Conservation (phyloP, 805 yeast species). For the Yamadazyma nakazawae region DNA sequence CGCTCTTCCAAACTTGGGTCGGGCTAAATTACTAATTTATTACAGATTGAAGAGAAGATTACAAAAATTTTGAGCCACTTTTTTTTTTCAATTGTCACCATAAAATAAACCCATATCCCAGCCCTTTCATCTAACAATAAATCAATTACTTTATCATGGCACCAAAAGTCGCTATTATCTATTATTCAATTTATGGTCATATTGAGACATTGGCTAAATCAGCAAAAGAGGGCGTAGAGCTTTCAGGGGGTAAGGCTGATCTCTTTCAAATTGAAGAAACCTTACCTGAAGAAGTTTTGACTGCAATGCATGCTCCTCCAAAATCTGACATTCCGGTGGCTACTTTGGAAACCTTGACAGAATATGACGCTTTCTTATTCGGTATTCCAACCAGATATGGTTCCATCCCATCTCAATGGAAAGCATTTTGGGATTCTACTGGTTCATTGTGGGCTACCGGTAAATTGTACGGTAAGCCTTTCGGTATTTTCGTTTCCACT, state of each 20-base stretch:
- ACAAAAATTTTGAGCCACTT: not conserved
- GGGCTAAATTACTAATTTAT: not conserved
- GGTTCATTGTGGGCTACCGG: slow-evolving; percentile 77
- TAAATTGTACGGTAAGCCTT: slow-evolving; percentile 67
- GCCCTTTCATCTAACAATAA: not conserved
- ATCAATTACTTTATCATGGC: not conserved
- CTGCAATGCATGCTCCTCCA: slow-evolving; percentile 16
- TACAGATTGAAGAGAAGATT: not conserved
- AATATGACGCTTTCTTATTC: slow-evolving; percentile 72
- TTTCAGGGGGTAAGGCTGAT: slow-evolving; percentile 62
- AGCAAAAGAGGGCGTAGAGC: slow-evolving; percentile 62
- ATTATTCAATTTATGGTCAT: slow-evolving; percentile 83
- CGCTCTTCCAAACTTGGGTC: not conserved
- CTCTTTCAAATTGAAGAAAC: slow-evolving; percentile 74
- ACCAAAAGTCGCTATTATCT: slow-evolving; percentile 66
- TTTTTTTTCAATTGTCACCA: not conserved
- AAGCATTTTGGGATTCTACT: slow-evolving; percentile 74
- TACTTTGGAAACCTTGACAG: slow-evolving; percentile 50
- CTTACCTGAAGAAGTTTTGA: slow-evolving; percentile 17
- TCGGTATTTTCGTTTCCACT: slow-evolving; percentile 70
- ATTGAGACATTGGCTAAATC: slow-evolving; percentile 65
- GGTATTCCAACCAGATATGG: slow-evolving; percentile 86
- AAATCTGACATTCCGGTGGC: slow-evolving; percentile 48
- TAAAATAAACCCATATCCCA: not conserved
- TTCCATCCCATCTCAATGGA: slow-evolving; percentile 73